A percentile compares a stretch with the other conserved stretches of the same genome.
Conservation (phyloP, 2,329 filamentous ascomycete genomes). For the Fusarium fujikuroi region DNA sequence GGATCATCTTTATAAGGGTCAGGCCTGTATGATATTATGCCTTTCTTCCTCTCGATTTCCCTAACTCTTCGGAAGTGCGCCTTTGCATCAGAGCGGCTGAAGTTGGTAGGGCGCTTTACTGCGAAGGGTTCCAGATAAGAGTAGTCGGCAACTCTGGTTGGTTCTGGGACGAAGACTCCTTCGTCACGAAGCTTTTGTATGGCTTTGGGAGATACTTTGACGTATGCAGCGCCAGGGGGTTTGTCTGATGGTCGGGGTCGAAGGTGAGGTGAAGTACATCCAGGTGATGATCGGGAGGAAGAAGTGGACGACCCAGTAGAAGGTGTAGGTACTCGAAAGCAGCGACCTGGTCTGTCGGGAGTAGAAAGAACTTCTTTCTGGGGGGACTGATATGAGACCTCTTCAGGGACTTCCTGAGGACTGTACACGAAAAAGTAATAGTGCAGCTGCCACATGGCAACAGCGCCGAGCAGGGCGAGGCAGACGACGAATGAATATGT, state of each 20-base stretch:
- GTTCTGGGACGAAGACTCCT: neutral
- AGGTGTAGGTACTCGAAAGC: conserved; percentile 1
- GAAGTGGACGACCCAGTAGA: conserved; percentile 4
- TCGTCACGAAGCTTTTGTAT: conserved; percentile 8
- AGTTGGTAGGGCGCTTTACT: neutral
- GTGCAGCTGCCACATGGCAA: conserved; percentile 13
- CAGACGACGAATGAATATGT: neutral
- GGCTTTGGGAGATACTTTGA: conserved; percentile 28
- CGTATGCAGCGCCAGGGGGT: conserved; percentile 21
- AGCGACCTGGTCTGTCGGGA: neutral
- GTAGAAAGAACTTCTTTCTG: neutral
- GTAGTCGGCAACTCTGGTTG: conserved; percentile 11
- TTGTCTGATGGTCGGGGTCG: conserved; percentile 7
- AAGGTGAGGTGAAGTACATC: neutral
- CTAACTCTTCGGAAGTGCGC: neutral
- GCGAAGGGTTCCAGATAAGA: neutral
- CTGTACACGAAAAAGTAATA: conserved; percentile 8
- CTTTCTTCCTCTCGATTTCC: neutral
- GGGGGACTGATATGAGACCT: neutral
- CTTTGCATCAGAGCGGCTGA: neutral
- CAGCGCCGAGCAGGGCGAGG: neutral
- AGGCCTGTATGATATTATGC: neutral
- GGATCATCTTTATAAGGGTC: neutral
- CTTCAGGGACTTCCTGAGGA: neutral
- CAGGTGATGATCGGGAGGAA: neutral